Evolutionary conservation across 2,329 filamentous ascomycete species (phyloP), one percentile per base, ranked within the genome.

Genomic region (Paracamarosporium sp.): DNA sequence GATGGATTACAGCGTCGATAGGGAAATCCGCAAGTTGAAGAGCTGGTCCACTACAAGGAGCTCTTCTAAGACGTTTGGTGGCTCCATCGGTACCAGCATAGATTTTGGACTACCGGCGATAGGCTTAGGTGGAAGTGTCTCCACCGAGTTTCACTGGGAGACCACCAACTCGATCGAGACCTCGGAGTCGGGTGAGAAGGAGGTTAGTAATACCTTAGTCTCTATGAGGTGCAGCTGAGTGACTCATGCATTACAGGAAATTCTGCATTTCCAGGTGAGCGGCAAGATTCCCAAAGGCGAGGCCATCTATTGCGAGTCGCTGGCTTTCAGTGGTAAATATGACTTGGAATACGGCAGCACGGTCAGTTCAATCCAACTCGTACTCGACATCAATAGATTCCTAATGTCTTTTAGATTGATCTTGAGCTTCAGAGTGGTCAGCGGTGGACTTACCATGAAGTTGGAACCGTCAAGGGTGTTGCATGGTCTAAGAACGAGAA

Each of bases 271-370:
- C 28, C 20, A 12, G 24, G 50, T 53, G 31, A 22, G 20, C 24
- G 50, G 50, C 11, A 53, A 38, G 12, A 45, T 53, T 20, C 50
- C 50, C 40, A 53, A 45, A 41, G 50, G 50, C 9, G 50, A 53
- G 41, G 50, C 50, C 15, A 53, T 53, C 28, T 53, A 53, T 30
- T 53, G 50, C 38, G 50, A 53, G 40, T 31, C 50, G 12, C 17
- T 53, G 20, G 40, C 50, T 36, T 53, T 53, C 30, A 53, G 50
- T 33, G 50, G 50, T 17, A 53, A 53, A 53, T 53, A 53, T 12
- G 50, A 53, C 43, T 17, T 53, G 50, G 40, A 45, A 13, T 53
- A 53, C 28, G 50, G 40, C 27, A 53, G 50, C 40, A 53, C 50
- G n/a, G 50, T 53, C 4, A 45, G 50, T 45, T 25, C 9, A 36